Conservation (phyloP, 1,284 basidiomycete genomes). For the Malassezia nana region DNA sequence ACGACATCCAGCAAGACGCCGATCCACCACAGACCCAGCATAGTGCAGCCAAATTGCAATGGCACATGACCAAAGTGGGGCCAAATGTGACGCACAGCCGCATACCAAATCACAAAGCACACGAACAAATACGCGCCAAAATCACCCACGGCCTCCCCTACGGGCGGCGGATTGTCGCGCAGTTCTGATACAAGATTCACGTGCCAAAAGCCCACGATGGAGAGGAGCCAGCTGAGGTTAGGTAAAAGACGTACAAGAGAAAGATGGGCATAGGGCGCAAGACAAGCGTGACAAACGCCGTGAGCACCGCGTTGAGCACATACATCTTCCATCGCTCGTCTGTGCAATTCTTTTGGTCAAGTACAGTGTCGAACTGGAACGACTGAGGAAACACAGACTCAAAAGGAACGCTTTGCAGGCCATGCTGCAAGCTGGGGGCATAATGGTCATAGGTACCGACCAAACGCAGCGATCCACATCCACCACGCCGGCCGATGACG, state of each 20-base stretch:
- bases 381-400: constrained; percentile 63
- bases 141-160: constrained; percentile 62
- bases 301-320: constrained; percentile 47
- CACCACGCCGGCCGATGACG: constrained; percentile 60
- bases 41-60: constrained; percentile 64
- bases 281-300: constrained; percentile 62
- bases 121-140: constrained; percentile 73
- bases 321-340: constrained; percentile 57
- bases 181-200: constrained; percentile 70
- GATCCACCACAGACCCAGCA: constrained; percentile 70
- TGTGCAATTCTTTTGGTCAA: constrained; percentile 55
- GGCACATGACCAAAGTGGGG: constrained; percentile 62
- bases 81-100: constrained; percentile 64
- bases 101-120: constrained; percentile 67
- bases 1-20: constrained; percentile 51
- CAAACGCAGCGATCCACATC: constrained; percentile 64
- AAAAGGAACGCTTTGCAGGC: constrained; percentile 64
- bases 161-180: constrained; percentile 50
- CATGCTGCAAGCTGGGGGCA: constrained; percentile 56
- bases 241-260: constrained; percentile 33
- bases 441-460: constrained; percentile 65
- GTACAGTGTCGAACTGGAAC: constrained; percentile 52
- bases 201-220: constrained; percentile 81
- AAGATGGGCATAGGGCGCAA: constrained; percentile 64
- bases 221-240: constrained; percentile 54